phyloP scores from a whole-genome alignment of 768 basidiomycete genomes.

The Psilocybe sp. region DNA sequence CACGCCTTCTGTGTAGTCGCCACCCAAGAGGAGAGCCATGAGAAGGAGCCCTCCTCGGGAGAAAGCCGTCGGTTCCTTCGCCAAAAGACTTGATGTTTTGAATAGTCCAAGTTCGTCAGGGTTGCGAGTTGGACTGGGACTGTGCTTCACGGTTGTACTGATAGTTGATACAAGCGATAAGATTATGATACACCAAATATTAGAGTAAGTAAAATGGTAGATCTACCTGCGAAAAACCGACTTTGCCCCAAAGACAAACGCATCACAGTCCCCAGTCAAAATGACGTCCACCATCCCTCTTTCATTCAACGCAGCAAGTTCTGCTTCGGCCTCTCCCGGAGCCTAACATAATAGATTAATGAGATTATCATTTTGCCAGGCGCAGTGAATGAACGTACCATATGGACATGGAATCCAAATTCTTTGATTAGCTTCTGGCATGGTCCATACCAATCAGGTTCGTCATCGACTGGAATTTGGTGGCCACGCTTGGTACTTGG shows the following conservation, averaged over 20 bases:
- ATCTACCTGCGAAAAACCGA: background rate
- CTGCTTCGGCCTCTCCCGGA: conserved; percentile 1
- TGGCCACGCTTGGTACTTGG: background rate
- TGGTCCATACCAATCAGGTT: background rate
- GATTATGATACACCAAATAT: background rate
- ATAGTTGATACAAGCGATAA: background rate
- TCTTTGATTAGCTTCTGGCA: background rate
- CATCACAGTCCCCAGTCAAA: background rate
- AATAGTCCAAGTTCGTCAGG: background rate
- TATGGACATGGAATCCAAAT: background rate
- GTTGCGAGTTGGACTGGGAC: background rate
- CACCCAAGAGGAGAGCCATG: background rate
- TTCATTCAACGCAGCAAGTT: background rate
- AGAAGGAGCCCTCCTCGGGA: background rate
- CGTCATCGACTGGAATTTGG: background rate
- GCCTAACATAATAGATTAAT: background rate
- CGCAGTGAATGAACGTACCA: background rate
- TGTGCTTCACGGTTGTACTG: background rate
- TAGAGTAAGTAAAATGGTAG: background rate
- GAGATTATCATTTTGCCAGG: background rate
- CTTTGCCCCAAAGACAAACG: background rate
- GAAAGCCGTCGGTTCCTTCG: background rate
- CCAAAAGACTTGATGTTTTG: background rate
- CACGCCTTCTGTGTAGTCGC: background rate
- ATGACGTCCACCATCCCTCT: background rate